Base-by-base conservation (phyloP, 192 early-diverging fungal genomes). In the Umbelopsis sp. region DNA sequence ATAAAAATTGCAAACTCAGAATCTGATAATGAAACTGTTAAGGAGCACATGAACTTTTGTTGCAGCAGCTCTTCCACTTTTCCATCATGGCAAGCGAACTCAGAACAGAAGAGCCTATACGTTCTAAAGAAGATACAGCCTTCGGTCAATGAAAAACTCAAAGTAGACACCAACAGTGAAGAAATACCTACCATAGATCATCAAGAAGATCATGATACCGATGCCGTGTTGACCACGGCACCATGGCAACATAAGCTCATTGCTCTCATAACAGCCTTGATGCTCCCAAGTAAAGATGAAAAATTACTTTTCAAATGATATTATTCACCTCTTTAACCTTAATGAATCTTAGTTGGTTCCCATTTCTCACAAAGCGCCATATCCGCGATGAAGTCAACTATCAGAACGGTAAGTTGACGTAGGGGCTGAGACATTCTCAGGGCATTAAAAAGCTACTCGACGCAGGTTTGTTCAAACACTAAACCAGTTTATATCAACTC, bases 311-410 rank as follows among this genome's bases (percentile, higher is more conserved):
- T 50, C 31, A 14, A n/a, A 45, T 41, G 6, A n/a, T 31, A 47
- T 69, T 41, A 21, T 36, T 43, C 43, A 34, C 44, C 38, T 26
- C 26, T 11, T 32, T 22, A 43, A 24, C 49, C n/a, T 44, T 20
- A 31, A 11, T 52, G 20, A 66, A 52, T 1, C 21, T 8, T 78
- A 90, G 83, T 93, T 53, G 91, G 91, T 12, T 87, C 84, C 41
- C 92, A 93, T 70, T 93, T 89, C 74, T 85, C 90, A 2, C 78
- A 82, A 25, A 89, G 89, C 47, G 87, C 89, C 52, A 84, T 91
- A 22, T 85, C 91, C 4, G 88, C 90, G 8, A 74, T 93, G 72
- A 93, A 93, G 67, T 85, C 87, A 53, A 87, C 88, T 9, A 76
- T 93, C 44, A 89, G 88, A 71, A 86, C 88, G 82, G 91, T 90